Evolutionary conservation across 345 rosid species (phyloP).

Genomic region (Bruguiera gymnorhiza): DNA sequence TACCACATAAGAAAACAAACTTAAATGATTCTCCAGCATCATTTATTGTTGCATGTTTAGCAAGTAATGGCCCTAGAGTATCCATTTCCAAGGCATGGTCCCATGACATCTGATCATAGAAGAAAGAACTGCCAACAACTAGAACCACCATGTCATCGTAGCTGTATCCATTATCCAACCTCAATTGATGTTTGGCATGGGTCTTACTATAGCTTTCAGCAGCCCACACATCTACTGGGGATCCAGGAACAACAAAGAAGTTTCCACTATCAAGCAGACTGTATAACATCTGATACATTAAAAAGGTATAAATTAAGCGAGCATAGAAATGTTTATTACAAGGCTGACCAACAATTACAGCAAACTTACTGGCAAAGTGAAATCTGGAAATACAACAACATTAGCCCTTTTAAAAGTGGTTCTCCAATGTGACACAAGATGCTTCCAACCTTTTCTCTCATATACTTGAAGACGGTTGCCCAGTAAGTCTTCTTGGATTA

Average conservation of each 20-base stretch:
- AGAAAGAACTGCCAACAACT: constrained; percentile 82
- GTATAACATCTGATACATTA: constrained; percentile 76
- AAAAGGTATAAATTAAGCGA: constrained; percentile 30
- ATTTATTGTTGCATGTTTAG: constrained; percentile 65
- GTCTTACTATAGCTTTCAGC: constrained; percentile 65
- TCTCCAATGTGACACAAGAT: constrained; percentile 73
- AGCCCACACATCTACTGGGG: constrained; percentile 87
- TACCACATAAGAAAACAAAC: constrained; percentile 80
- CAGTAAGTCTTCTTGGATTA: constrained; percentile 82
- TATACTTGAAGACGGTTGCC: constrained; percentile 71
- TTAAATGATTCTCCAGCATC: constrained; percentile 57
- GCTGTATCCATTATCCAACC: constrained; percentile 55
- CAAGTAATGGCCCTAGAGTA: constrained; percentile 70
- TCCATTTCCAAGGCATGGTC: constrained; percentile 84
- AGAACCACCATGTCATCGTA: constrained; percentile 67
- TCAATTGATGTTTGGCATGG: constrained; percentile 54
- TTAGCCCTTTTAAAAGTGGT: constrained; percentile 72
- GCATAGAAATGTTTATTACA: constrained; percentile 20
- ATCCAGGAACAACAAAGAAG: constrained; percentile 94
- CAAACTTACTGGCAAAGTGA: constrained; percentile 64
- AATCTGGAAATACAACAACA: constrained; percentile 78
- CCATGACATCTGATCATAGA: constrained; percentile 70
- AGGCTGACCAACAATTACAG: constrained; percentile 9
- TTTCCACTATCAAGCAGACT: constrained; percentile 91
- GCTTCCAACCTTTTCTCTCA: constrained; percentile 51